Percentiles rank a stretch among this genome's conserved stretches.
Conservation (phyloP, 1,139 yeast genomes). For the Saccharomycopsis hybrid region DNA sequence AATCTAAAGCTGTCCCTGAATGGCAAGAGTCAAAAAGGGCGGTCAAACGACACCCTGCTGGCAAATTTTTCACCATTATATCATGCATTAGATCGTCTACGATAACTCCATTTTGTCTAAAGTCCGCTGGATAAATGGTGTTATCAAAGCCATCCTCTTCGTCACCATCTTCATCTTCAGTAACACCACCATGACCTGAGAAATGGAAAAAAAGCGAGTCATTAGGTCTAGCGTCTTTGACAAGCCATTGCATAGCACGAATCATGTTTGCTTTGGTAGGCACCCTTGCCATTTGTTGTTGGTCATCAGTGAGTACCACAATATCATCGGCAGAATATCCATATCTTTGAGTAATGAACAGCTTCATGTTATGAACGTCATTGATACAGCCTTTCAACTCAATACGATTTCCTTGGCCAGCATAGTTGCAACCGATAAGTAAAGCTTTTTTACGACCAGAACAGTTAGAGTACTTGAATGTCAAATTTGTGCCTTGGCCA, state of each 20-base stretch:
- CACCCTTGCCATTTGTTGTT: slow-evolving; percentile 43
- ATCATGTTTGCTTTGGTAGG: slow-evolving; percentile 65
- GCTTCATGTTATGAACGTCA: slow-evolving; percentile 49
- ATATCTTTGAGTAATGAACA: slow-evolving; percentile 39
- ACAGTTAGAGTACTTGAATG: slow-evolving; percentile 54
- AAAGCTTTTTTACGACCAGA: slow-evolving; percentile 61
- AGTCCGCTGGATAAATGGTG: slow-evolving; percentile 73
- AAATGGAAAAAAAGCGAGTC: slow-evolving; percentile 63
- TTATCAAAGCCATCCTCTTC: slow-evolving; percentile 75
- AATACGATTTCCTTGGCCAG: slow-evolving; percentile 41
- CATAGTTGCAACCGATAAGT: slow-evolving; percentile 66
- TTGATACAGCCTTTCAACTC: slow-evolving; percentile 69
- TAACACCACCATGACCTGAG: slow-evolving; percentile 77
- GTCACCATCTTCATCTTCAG: slow-evolving; percentile 64
- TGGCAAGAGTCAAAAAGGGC: slow-evolving; percentile 77
- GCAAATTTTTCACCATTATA: slow-evolving; percentile 59
- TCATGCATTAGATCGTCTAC: slow-evolving; percentile 60
- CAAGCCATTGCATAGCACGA: slow-evolving; percentile 77
- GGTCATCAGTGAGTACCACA: slow-evolving; percentile 68
- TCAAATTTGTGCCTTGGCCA: slow-evolving; percentile 27
- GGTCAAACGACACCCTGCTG: slow-evolving; percentile 66
- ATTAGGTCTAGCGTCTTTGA: slow-evolving; percentile 60
- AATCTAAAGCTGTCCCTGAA: slow-evolving; percentile 71
- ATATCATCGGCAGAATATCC: slow-evolving; percentile 67
- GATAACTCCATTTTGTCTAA: slow-evolving; percentile 53